Evolutionary conservation across 805 yeast genomes (phyloP), one percentile per base, ranked within the genome.

Genomic region (Tetrapisispora nanseiensis): DNA sequence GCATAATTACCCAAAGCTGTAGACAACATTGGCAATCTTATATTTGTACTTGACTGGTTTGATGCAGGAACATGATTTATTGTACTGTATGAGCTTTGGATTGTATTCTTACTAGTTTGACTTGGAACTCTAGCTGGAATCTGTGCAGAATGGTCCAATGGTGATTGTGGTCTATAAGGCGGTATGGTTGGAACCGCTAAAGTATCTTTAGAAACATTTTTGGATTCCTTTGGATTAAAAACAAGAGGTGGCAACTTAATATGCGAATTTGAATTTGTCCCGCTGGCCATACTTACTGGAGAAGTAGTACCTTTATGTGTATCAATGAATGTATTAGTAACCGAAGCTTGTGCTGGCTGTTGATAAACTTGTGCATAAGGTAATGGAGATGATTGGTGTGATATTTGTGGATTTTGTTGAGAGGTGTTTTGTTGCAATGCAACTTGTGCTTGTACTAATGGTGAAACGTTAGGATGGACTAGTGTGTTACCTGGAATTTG

Each of bases 231-330:
- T 3, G 39, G 3, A 13, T 36, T 36, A 16, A 26, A 23, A 13
- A 36, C 11, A n/a, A 36, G 19, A 11, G 39, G 39, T 7, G 39
- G 39, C 19, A 36, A 15, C 21, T 27, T 36, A n/a, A 36, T 28
- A n/a, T 27, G 39, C 4, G 24, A 6, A 15, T 4, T n/a, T 19
- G 23, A 6, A 16, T 19, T n/a, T 5, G 23, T 15, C 8, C 27
- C 19, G 23, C 38, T 18, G 5, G 23, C 12, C 28, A 24, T 16
- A 12, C 30, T 35, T 15, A 35, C n/a, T 24, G 38, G 38, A 4
- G 38, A 35, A 23, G 30, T 24, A 4, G 30, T 24, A 5, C 38
- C 28, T 16, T 24, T 24, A 4, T 21, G 38, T 12, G 22, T 35
- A 16, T 35, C 38, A 6, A 35, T 23, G 6, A 9, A 35, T 2